Conservation (phyloP, 1,284 basidiomycete genomes). For the Austroboletus novae-zelandiae region DNA sequence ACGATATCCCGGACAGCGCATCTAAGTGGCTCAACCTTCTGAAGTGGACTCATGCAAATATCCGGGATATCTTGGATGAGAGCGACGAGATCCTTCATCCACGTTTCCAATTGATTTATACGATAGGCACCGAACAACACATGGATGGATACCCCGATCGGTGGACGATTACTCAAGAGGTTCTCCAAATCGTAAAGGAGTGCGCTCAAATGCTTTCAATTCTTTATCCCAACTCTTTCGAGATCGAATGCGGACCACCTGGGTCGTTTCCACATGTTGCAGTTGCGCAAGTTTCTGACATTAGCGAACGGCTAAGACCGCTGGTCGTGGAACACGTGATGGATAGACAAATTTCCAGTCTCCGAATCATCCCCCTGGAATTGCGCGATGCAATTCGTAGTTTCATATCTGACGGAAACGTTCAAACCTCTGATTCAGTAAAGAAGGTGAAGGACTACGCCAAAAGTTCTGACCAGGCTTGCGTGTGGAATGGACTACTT, state of each 20-base stretch:
- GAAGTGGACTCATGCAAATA: constrained; percentile 33
- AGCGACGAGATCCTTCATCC: constrained; percentile 50
- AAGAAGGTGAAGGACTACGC: constrained; percentile 13
- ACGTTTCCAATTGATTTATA: constrained; percentile 48
- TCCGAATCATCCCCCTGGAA: constrained; percentile 7
- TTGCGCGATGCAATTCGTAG: constrained; percentile 7
- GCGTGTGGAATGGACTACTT: constrained; percentile 31
- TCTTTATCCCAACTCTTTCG: constrained; percentile 21
- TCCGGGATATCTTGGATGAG: constrained; percentile 49
- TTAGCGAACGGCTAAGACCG: constrained; percentile 18
- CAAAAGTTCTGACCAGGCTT: background rate
- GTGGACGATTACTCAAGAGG: constrained; percentile 42
- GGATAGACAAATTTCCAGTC: constrained; percentile 19
- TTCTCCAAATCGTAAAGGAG: constrained; percentile 29
- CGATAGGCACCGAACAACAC: constrained; percentile 37
- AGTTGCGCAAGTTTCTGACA: constrained; percentile 17
- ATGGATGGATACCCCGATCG: constrained; percentile 44
- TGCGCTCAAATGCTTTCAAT: constrained; percentile 7
- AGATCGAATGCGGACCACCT: no score
- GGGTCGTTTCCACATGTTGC: constrained; percentile 29
- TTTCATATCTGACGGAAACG: constrained; percentile 20
- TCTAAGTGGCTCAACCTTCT: constrained; percentile 21
- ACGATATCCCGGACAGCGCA: background rate
- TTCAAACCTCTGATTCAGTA: constrained; percentile 17
- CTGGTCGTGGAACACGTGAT: constrained; percentile 25